Conservation (phyloP, 371 early-diverging fungal genomes). For the Mucor circinelloides region DNA sequence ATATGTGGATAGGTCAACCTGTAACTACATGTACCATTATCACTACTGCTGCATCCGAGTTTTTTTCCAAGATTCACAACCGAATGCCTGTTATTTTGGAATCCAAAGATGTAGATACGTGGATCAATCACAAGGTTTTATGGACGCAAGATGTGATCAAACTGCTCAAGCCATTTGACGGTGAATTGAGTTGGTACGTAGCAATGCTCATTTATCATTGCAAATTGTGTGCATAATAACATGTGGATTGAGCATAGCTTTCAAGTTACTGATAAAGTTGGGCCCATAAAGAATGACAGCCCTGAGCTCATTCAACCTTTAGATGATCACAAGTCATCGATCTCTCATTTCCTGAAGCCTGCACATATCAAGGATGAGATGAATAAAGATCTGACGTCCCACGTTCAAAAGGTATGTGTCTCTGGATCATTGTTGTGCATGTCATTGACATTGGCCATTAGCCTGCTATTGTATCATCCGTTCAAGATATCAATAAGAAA, state of each 20-base stretch:
- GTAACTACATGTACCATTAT: conserved; percentile 54
- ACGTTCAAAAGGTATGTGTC: background rate
- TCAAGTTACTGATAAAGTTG: conserved; percentile 48
- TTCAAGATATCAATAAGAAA: background rate
- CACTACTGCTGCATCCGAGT: conserved; percentile 49
- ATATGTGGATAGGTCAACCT: background rate
- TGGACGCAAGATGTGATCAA: conserved; percentile 43
- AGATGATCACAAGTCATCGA: conserved; percentile 33
- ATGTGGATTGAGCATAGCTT: conserved; percentile 27
- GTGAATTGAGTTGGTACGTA: conserved; percentile 47
- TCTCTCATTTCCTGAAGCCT: conserved; percentile 31
- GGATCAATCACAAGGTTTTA: conserved; percentile 58
- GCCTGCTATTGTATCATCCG: background rate
- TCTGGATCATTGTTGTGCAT: background rate
- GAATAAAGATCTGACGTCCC: background rate
- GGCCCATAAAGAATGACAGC: conserved; percentile 39
- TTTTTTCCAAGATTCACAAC: conserved; percentile 63
- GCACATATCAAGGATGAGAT: background rate
- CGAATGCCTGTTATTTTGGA: conserved; percentile 77
- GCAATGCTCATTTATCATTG: no score
- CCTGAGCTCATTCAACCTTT: conserved; percentile 48
- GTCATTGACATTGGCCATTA: background rate
- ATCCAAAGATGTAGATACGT: conserved; percentile 45
- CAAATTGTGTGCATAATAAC: background rate
- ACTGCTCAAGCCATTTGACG: conserved; percentile 60